Percentiles rank a stretch among this genome's conserved stretches.
These are phyloP conservation scores for Calamus simplicifolius DNA, from an alignment of 176 grass and related monocot genomes.

Conservation along the genomic window DNA sequence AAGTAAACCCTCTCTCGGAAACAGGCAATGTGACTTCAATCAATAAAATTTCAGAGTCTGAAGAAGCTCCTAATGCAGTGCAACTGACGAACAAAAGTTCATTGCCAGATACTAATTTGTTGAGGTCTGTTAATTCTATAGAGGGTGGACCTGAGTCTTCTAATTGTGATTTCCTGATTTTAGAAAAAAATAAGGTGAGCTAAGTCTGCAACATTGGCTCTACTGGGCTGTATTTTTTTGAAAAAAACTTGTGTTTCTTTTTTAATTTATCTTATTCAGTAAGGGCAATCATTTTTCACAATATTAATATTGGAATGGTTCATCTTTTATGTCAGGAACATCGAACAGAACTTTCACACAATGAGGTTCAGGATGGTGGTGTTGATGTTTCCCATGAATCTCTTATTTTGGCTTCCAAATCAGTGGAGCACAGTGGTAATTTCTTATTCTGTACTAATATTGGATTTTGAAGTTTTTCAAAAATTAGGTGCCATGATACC, in stretches of 20 bases:
- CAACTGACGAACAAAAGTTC: conserved; percentile 18
- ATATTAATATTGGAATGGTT: neutral
- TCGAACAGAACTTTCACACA: conserved; percentile 17
- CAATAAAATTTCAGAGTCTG: conserved; percentile 20
- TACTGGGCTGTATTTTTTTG: neutral
- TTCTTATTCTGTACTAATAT: neutral
- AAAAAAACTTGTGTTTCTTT: too few species aligned
- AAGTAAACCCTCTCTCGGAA: neutral
- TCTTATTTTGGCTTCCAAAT: conserved; percentile 7
- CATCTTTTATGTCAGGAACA: conserved; percentile 30
- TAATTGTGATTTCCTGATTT: conserved; percentile 1
- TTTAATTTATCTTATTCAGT: too few species aligned
- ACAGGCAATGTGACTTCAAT: neutral
- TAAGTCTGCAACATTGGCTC: conserved; percentile 8
- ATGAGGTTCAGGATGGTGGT: conserved; percentile 14
- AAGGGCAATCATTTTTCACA: too few species aligned
- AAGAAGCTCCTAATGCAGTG: conserved; percentile 21
- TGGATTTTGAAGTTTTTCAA: too few species aligned
- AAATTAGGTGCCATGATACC: too few species aligned
- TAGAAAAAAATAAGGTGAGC: conserved; percentile 40
- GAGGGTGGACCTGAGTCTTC: neutral
- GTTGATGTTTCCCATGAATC: conserved; percentile 8
- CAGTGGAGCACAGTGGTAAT: conserved; percentile 33
- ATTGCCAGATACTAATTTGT: conserved; percentile 4
- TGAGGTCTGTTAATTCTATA: neutral